Conservation (phyloP, 306 rosid species). For the Phaseolus lunatus region DNA sequence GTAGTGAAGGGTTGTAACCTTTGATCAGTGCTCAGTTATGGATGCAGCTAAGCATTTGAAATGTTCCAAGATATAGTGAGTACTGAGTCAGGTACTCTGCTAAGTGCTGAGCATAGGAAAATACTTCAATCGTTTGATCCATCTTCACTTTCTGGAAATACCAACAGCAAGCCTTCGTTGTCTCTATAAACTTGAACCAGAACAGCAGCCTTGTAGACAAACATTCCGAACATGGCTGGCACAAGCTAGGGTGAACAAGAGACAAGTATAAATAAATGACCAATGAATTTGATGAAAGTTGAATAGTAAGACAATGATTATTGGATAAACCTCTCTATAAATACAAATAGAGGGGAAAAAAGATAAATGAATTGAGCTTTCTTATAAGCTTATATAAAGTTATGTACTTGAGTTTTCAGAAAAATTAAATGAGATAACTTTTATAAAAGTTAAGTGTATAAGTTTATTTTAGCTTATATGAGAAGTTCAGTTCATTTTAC, state of each 20-base stretch:
- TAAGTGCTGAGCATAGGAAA: slow-evolving; percentile 21
- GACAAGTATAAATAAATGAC: slow-evolving; percentile 22
- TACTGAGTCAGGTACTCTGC: slow-evolving; percentile 12
- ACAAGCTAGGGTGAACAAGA: slow-evolving; percentile 64
- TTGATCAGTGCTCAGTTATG: slow-evolving; percentile 5
- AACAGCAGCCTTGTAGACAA: slow-evolving; percentile 90
- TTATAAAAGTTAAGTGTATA: neutral
- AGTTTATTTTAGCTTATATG: neutral
- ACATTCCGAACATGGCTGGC: slow-evolving; percentile 96
- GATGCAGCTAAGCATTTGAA: slow-evolving; percentile 27
- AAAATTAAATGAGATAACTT: neutral
- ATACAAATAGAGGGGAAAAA: neutral
- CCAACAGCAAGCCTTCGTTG: slow-evolving; percentile 71
- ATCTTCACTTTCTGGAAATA: slow-evolving; percentile 69
- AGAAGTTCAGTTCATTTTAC: neutral
- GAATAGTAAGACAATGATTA: neutral
- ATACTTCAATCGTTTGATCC: slow-evolving; percentile 43
- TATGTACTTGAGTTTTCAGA: neutral
- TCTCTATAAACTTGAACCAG: slow-evolving; percentile 94
- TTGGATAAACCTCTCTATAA: neutral
- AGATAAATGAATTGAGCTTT: neutral
- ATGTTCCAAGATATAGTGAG: slow-evolving; percentile 1
- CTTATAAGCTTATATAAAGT: neutral
- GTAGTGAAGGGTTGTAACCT: neutral
- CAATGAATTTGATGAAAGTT: slow-evolving; percentile 1